A percentile compares a stretch with the other conserved stretches of the same genome.
Conservation (phyloP, 148 eudicot genomes). For the Spergularia bocconei region DNA sequence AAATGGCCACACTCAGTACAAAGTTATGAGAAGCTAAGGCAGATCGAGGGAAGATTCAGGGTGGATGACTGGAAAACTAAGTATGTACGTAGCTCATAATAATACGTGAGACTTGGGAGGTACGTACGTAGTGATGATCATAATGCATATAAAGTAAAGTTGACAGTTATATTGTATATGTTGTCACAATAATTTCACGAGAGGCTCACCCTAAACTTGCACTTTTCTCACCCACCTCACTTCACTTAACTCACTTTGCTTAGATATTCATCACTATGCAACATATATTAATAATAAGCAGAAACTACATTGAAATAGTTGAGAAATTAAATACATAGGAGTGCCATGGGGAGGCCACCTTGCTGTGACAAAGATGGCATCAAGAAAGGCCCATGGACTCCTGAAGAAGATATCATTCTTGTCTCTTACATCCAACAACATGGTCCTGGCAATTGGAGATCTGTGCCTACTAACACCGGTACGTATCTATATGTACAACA, state of each 20-base stretch:
- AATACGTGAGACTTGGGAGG: neutral
- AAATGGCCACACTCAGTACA: too few species aligned
- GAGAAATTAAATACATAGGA: too few species aligned
- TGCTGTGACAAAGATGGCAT: slow-evolving; percentile 71
- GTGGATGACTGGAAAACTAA: too few species aligned
- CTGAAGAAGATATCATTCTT: slow-evolving; percentile 69
- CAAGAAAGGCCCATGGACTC: slow-evolving; percentile 85
- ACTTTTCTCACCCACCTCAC: slow-evolving; percentile 12
- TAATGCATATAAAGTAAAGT: neutral
- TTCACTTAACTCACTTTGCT: neutral
- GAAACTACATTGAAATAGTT: neutral
- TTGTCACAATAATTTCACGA: slow-evolving; percentile 7
- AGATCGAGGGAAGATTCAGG: too few species aligned
- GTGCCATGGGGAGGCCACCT: slow-evolving; percentile 62
- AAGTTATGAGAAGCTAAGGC: too few species aligned
- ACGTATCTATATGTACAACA: neutral
- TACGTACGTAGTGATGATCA: too few species aligned
- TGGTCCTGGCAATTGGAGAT: slow-evolving; percentile 76
- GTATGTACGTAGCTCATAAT: too few species aligned
- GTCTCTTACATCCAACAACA: slow-evolving; percentile 70
- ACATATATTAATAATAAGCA: neutral
- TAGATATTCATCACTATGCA: neutral
- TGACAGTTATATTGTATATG: neutral
- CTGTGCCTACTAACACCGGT: slow-evolving; percentile 71
- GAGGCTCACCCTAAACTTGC: slow-evolving; percentile 1